Conservation (phyloP, 2,329 filamentous ascomycete genomes). For the Colletotrichum theobromicola region DNA sequence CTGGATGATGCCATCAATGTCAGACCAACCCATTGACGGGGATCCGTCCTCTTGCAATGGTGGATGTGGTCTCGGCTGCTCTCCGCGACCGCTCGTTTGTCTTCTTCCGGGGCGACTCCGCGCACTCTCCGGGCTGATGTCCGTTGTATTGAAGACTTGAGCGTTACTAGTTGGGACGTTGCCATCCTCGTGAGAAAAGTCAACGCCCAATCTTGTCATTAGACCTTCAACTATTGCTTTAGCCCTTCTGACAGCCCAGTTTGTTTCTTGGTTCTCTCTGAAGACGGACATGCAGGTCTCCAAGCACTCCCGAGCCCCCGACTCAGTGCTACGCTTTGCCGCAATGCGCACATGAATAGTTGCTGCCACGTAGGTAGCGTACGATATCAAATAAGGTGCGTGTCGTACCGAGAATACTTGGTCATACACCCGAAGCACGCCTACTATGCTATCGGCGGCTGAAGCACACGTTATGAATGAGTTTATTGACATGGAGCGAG, state of each 20-base stretch:
- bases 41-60: not conserved
- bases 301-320: conserved; percentile 43
- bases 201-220: conserved; percentile 48
- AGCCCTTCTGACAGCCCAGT: conserved; percentile 52
- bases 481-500: conserved; percentile 43
- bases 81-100: not conserved
- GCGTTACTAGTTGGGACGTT: not conserved
- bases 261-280: conserved; percentile 53
- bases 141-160: not conserved
- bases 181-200: not conserved
- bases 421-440: conserved; percentile 49
- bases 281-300: conserved; percentile 52
- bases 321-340: conserved; percentile 44
- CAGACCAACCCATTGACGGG: conserved; percentile 29
- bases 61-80: not conserved
- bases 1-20: conserved; percentile 42
- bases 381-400: conserved; percentile 59
- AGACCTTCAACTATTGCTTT: conserved; percentile 48
- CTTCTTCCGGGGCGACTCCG: not conserved
- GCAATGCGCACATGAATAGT: conserved; percentile 58
- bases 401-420: conserved; percentile 47
- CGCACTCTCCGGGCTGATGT: not conserved
- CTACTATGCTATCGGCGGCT: conserved; percentile 50
- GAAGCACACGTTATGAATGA: conserved; percentile 50
- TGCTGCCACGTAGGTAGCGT: conserved; percentile 59